Base-by-base conservation (phyloP, 2,329 filamentous ascomycete genomes). In the Diaporthe capsici region DNA sequence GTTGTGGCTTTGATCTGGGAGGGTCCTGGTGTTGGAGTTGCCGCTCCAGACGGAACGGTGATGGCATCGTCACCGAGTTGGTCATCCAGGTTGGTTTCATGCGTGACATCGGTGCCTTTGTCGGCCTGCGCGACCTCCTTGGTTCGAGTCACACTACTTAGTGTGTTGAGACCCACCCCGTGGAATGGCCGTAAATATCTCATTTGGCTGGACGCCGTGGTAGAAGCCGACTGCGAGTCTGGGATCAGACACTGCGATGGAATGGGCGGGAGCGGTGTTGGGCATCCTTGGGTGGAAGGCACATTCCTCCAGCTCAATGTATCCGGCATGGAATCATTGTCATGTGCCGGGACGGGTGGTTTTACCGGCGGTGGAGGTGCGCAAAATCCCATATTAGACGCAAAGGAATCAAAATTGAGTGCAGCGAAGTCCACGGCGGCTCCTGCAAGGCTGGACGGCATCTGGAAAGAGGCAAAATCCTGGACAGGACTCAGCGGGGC, bases 151-250 rank as follows among this genome's bases (percentile, higher is more conserved):
- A 82, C 83, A 82, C 84, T 83, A 81, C 84, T 86, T 49, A 91
- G 86, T 79, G 90, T 91, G 67, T 89, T 83, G 3, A 91, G 84
- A 42, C 90, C 90, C 75, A 86, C 89, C 1, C 90, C 90, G 13
- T 86, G 84, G 82, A 92, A 92, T 0, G 90, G 90, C 42, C 86
- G 84, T 15, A 90, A 82, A 77, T 91, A 91, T 76, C 85, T 85
- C 73, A 84, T 83, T 74, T 87, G 86, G 73, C 86, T 84, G 9
- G 88, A 90, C 2, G 88, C 88, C 1, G 88, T 86, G 1, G 86
- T 89, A 8, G 90, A 91, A 71, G 87, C 86, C 34, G 87, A 85
- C 77, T 90, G 88, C n/a, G 80, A 80, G 4, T 88, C 89, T 10
- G 86, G 82, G 81, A 89, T 82, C 39, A 89, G 79, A 76, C 86